These are phyloP conservation scores for Erodium texanum DNA, from an alignment of 441 rosid genomes.

Conservation along the genomic window DNA sequence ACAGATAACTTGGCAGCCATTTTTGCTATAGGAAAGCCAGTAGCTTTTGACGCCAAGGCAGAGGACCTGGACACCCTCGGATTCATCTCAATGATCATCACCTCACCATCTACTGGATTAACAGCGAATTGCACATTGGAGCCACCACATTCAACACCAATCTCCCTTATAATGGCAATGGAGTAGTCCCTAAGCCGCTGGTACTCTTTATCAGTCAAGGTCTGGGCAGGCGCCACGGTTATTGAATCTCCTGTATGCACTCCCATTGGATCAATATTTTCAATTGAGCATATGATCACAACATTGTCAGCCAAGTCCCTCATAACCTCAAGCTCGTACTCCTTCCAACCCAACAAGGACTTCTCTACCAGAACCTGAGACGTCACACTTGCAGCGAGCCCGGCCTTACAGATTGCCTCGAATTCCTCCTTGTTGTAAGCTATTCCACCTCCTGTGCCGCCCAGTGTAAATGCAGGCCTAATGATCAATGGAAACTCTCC, in stretches of 20 bases:
- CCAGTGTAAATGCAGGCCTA: neutral
- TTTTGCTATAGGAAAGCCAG: slow-evolving; percentile 96
- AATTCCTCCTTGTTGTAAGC: slow-evolving; percentile 3
- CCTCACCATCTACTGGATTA: slow-evolving; percentile 92
- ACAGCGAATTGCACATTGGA: slow-evolving; percentile 95
- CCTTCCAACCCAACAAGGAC: slow-evolving; percentile 4
- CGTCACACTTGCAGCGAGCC: neutral
- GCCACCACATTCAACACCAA: slow-evolving; percentile 97
- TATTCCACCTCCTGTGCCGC: neutral
- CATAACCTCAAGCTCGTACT: slow-evolving; percentile 1
- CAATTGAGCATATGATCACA: neutral
- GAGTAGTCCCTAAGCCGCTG: slow-evolving; percentile 48
- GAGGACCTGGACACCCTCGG: slow-evolving; percentile 26
- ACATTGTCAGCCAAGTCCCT: slow-evolving; percentile 2
- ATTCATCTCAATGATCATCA: slow-evolving; percentile 96
- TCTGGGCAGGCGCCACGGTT: neutral
- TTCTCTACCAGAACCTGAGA: slow-evolving; percentile 5
- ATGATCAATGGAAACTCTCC: slow-evolving; percentile 1
- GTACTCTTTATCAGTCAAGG: slow-evolving; percentile 1
- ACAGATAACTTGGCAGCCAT: slow-evolving; percentile 96
- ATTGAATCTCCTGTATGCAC: slow-evolving; percentile 3
- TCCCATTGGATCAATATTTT: slow-evolving; percentile 1
- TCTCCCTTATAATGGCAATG: slow-evolving; percentile 79
- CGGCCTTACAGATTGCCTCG: neutral
- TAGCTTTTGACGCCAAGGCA: slow-evolving; percentile 31